Base-by-base conservation (phyloP, 805 yeast species). In the Ogataea degrootiae region DNA sequence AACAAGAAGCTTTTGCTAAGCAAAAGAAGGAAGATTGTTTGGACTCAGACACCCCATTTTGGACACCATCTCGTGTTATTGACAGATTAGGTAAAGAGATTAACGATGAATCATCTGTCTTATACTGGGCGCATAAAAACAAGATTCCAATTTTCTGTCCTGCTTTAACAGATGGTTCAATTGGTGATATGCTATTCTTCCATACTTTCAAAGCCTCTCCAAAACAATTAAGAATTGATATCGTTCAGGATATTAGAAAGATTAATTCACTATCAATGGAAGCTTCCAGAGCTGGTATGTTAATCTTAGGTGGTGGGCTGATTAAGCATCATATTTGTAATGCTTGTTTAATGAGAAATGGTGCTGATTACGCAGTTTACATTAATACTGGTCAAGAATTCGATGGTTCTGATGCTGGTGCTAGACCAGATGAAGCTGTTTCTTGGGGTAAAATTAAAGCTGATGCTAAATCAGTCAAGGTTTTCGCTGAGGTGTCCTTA, bases 391-490 rank as follows among this genome's bases (percentile, higher is more conserved):
- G 97, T 41, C 98, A 94, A 71, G 99, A 94, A 66, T 94, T 90
- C 60, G 99, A 94, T 64, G 99, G 99, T 41, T 88, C 97, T 22
- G 99, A 94, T 68, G 98, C 99, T 11, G 99, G 99, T 55, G 99
- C 99, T 6, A 81, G 99, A 66, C 98, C 98, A 1, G 99, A 94
- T 66, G 99, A 94, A 71, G 99, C 99, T 26, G 86, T 94, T 45
- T 86, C 96, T 37, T 94, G 99, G 99, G 99, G 99, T 54, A 94
- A 94, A 69, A 94, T 94, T 69, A 91, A 89, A 71, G 86, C 96
- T 6, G 96, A 89, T 38, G 99, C 99, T 31, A 80, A 79, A 60
- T 79, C 84, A 50, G 96, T 90, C 47, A 94, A 94, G 71, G 91
- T 94, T 40, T 94, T 87, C 60, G 95, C 96, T 15, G 99, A 94